Conservation (phyloP, 495 filamentous ascomycete genomes). For the Xylaria palmicola region DNA sequence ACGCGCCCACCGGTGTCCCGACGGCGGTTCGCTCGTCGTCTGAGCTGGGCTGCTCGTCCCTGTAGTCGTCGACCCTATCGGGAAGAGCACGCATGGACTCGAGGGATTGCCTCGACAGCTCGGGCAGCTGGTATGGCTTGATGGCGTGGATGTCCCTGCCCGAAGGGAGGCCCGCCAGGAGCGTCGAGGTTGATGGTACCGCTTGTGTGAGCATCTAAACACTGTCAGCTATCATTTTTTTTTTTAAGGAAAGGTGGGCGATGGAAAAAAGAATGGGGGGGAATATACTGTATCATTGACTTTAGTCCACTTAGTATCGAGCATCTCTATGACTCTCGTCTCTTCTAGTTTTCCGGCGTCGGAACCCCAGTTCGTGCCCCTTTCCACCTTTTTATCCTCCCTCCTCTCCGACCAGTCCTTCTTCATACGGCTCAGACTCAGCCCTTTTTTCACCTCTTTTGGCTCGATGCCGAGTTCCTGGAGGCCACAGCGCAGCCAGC, state of each 20-base stretch:
- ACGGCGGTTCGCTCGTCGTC: constrained; percentile 36
- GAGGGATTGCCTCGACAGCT: constrained; percentile 57
- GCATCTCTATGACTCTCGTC: constrained; percentile 76
- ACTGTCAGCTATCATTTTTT: neutral
- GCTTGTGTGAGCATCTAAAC: constrained; percentile 74
- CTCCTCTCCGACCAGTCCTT: constrained; percentile 68
- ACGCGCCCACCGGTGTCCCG: constrained; percentile 32
- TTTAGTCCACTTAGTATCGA: constrained; percentile 87
- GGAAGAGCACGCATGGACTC: constrained; percentile 50
- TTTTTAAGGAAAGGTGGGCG: no score
- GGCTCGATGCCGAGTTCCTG: constrained; percentile 63
- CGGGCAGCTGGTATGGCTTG: constrained; percentile 57
- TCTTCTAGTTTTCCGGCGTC: constrained; percentile 86
- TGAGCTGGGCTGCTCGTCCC: constrained; percentile 39
- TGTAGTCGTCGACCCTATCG: constrained; percentile 51
- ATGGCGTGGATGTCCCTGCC: constrained; percentile 81
- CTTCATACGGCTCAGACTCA: constrained; percentile 64
- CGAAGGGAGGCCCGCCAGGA: constrained; percentile 76
- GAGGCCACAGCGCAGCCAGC: constrained; percentile 74
- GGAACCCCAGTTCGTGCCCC: constrained; percentile 68
- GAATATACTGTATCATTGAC: constrained; percentile 79
- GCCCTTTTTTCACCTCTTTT: constrained; percentile 45
- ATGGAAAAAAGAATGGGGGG: neutral
- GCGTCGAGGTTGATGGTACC: constrained; percentile 65
- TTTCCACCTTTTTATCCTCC: constrained; percentile 69